These are phyloP conservation scores for Talaromyces islandicus DNA, from an alignment of 2,329 filamentous ascomycete species.

Conservation along the genomic window DNA sequence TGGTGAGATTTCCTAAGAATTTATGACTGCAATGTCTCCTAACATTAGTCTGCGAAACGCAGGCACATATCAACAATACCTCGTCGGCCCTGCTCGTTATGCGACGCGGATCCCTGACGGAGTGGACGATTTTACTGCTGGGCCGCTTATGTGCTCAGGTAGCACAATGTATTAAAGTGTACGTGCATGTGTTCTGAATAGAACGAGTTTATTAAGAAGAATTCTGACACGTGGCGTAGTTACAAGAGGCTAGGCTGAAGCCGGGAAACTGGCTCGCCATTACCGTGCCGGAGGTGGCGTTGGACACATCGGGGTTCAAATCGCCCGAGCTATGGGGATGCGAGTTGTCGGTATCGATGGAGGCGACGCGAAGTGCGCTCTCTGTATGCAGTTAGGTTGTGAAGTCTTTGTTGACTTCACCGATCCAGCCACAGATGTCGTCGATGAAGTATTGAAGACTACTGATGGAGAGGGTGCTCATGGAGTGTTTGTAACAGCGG, in stretches of 20 bases:
- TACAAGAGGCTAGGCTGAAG: neutral
- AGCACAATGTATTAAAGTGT: neutral
- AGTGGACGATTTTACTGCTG: neutral
- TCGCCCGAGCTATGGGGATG: neutral
- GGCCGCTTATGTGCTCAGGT: constrained; percentile 3
- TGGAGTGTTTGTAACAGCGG: neutral
- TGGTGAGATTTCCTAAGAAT: neutral
- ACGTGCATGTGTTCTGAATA: neutral
- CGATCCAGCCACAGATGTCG: neutral
- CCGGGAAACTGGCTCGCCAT: constrained; percentile 1
- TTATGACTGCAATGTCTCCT: neutral
- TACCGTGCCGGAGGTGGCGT: neutral
- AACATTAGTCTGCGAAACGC: neutral
- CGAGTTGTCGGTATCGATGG: constrained; percentile 28
- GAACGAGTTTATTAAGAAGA: neutral
- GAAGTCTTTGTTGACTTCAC: neutral
- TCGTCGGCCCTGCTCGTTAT: neutral
- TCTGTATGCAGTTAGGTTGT: neutral
- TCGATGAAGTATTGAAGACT: neutral
- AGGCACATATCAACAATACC: constrained; percentile 3
- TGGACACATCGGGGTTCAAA: constrained; percentile 2
- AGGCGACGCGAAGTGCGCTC: neutral
- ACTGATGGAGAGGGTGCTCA: neutral
- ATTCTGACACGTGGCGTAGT: neutral
- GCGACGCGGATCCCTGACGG: neutral